Conservation (phyloP, 2,329 filamentous ascomycete species). For the Aspergillus proliferans region DNA sequence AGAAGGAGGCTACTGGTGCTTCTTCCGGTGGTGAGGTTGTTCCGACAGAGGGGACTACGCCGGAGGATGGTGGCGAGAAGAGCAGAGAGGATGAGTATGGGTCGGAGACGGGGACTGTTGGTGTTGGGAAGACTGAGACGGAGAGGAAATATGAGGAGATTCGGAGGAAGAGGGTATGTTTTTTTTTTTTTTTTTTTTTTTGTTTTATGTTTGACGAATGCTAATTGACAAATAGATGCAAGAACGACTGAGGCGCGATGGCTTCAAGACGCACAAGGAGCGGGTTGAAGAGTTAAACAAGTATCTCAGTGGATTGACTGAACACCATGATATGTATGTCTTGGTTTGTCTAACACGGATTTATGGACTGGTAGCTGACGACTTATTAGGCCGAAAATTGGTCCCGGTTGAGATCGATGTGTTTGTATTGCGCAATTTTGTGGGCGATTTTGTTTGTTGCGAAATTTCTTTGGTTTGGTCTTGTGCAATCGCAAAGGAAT, state of each 20-base stretch:
- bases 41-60: constrained; percentile 8
- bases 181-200: neutral
- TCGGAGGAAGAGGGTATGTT: constrained; percentile 68
- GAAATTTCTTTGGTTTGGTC: too few species aligned
- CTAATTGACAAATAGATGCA: constrained; percentile 55
- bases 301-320: constrained; percentile 83
- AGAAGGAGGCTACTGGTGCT: constrained; percentile 11
- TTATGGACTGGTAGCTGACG: constrained; percentile 8
- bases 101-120: constrained; percentile 9
- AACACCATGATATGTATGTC: constrained; percentile 89
- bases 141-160: constrained; percentile 76
- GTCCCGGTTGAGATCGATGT: constrained; percentile 28
- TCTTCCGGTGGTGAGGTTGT: constrained; percentile 14
- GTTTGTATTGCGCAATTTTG: neutral
- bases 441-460: neutral
- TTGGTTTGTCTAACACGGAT: constrained; percentile 1
- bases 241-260: constrained; percentile 72
- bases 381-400: constrained; percentile 32
- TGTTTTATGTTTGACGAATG: constrained; percentile 1
- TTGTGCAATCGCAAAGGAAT: too few species aligned
- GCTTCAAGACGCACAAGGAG: constrained; percentile 94
- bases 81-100: constrained; percentile 9
- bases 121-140: constrained; percentile 68
- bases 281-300: constrained; percentile 92
- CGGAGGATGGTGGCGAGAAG: constrained; percentile 7